Evolutionary conservation across 305 asterid genomes (phyloP).

Genomic region (Rubia peregrina): DNA sequence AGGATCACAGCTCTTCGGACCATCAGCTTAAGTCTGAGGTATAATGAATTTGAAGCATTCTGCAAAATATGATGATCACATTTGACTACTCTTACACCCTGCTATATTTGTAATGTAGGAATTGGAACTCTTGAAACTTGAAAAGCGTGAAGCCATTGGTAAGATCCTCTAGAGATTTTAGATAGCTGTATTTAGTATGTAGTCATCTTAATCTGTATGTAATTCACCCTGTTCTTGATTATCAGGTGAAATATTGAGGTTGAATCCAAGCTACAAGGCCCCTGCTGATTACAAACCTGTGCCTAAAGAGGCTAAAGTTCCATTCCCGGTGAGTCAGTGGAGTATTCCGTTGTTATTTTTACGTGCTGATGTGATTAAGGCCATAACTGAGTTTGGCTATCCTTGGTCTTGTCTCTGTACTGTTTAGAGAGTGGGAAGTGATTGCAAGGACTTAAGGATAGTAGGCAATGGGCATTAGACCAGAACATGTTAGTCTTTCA

Average conservation of each 20-base stretch:
- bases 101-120: conserved; percentile 33
- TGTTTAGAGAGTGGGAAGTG: background rate
- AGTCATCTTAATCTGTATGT: background rate
- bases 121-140: conserved; percentile 54
- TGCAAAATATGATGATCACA: conserved; percentile 9
- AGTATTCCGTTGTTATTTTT: background rate
- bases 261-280: conserved; percentile 72
- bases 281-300: conserved; percentile 83
- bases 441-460: background rate
- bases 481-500: background rate
- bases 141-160: conserved; percentile 83
- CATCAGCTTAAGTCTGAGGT: conserved; percentile 31
- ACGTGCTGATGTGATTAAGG: background rate
- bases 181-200: conserved; percentile 6
- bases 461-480: background rate
- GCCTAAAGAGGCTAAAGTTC: conserved; percentile 69
- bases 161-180: conserved; percentile 21
- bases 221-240: conserved; percentile 13
- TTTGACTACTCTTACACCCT: conserved; percentile 13
- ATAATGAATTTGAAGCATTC: conserved; percentile 25
- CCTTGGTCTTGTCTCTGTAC: background rate
- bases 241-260: conserved; percentile 74
- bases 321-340: conserved; percentile 69
- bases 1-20: conserved; percentile 29
- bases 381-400: background rate